phyloP scores from a whole-genome alignment of 768 basidiomycete species.

The Leccinum obscurum region DNA sequence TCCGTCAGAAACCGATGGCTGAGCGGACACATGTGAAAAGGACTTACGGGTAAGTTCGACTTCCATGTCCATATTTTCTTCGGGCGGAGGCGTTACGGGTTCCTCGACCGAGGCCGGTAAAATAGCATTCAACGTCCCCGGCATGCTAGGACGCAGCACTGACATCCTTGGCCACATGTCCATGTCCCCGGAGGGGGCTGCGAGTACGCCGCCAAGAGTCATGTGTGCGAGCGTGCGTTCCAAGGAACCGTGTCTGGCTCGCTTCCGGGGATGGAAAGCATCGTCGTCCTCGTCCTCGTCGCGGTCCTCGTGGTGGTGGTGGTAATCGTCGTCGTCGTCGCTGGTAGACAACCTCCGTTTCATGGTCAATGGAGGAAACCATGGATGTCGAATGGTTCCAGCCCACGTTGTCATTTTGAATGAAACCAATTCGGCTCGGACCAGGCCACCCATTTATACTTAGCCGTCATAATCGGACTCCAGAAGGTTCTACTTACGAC shows the following conservation, averaged over 20 bases:
- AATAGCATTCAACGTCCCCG: conserved; percentile 16
- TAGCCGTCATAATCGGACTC: neutral
- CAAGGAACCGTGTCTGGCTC: conserved; percentile 47
- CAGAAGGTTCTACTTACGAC: conserved; percentile 11
- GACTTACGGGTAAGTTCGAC: conserved; percentile 64
- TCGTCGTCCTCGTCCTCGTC: conserved; percentile 18
- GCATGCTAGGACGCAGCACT: conserved; percentile 2
- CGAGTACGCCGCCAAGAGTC: conserved; percentile 24
- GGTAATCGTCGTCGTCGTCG: conserved; percentile 15
- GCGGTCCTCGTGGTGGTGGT: neutral
- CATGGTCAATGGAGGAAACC: conserved; percentile 40
- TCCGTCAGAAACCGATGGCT: conserved; percentile 1
- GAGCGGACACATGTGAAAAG: conserved; percentile 1
- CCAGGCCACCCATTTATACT: neutral
- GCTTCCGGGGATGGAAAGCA: conserved; percentile 35
- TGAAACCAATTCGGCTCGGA: neutral
- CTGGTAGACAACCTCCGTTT: conserved; percentile 39
- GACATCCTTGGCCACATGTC: conserved; percentile 19
- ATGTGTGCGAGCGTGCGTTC: conserved; percentile 62
- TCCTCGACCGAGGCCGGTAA: conserved; percentile 46
- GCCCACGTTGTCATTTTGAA: conserved; percentile 34
- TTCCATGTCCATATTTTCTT: conserved; percentile 55
- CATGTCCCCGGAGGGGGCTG: conserved; percentile 16
- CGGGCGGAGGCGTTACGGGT: conserved; percentile 38
- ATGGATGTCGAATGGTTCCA: conserved; percentile 42